These are phyloP conservation scores for Suillus discolor DNA, from an alignment of 768 basidiomycete genomes.

Conservation along the genomic window DNA sequence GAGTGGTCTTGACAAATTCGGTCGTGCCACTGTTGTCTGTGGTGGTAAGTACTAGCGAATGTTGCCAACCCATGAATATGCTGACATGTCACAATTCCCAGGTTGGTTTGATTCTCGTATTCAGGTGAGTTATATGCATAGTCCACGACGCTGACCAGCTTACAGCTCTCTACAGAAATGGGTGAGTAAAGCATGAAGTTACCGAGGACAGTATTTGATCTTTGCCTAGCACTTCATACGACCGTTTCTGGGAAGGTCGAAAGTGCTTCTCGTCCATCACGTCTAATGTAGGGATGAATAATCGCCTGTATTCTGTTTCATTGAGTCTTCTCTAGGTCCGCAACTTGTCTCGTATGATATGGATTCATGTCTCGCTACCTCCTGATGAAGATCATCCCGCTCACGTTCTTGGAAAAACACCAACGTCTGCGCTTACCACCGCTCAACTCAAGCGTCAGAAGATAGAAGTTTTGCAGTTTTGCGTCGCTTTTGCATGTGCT, in stretches of 20 bases:
- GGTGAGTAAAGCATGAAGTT: slow-evolving; percentile 43
- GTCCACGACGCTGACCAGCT: neutral
- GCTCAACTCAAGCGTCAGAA: slow-evolving; percentile 66
- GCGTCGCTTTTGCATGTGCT: slow-evolving; percentile 72
- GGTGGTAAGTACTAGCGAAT: slow-evolving; percentile 59
- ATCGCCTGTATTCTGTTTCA: neutral
- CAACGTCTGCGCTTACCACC: slow-evolving; percentile 45
- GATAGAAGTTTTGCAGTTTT: slow-evolving; percentile 67
- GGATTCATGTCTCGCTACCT: slow-evolving; percentile 77
- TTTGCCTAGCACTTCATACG: slow-evolving; percentile 71
- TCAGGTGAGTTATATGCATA: slow-evolving; percentile 53
- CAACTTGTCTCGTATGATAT: slow-evolving; percentile 75
- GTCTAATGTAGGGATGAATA: slow-evolving; percentile 49
- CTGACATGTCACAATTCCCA: slow-evolving; percentile 28
- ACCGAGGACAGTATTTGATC: slow-evolving; percentile 10
- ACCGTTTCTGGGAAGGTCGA: slow-evolving; percentile 87
- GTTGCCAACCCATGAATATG: neutral
- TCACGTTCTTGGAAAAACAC: slow-evolving; percentile 54
- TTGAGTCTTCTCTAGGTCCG: slow-evolving; percentile 46
- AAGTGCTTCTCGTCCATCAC: slow-evolving; percentile 77
- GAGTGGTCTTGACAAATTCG: slow-evolving; percentile 73
- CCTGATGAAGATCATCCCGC: slow-evolving; percentile 47
- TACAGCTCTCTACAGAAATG: slow-evolving; percentile 49
- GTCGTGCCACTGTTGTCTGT: slow-evolving; percentile 89
- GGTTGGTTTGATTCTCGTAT: slow-evolving; percentile 90